A percentile compares a stretch with the other conserved stretches of the same genome.
phyloP scores from a whole-genome alignment of 495 filamentous ascomycete species.

The Rhizodiscina lignyota region DNA sequence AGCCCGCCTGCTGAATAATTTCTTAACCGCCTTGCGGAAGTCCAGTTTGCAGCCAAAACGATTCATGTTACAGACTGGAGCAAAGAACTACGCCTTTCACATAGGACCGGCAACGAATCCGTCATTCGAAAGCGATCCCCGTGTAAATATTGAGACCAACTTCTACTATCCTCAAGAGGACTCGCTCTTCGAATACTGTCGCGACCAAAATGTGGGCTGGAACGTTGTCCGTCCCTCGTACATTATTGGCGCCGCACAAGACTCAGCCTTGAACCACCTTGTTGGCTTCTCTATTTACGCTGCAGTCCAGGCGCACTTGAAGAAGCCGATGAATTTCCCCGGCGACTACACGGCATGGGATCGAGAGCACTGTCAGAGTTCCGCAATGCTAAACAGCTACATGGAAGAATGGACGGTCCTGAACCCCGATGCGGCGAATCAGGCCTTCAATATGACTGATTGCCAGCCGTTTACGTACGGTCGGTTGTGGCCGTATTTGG shows the following conservation, averaged over 20 bases:
- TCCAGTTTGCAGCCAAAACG: slow-evolving; percentile 27
- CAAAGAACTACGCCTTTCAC: slow-evolving; percentile 35
- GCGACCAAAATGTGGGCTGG: slow-evolving; percentile 15
- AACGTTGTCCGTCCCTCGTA: slow-evolving; percentile 27
- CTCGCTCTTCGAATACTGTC: slow-evolving; percentile 21
- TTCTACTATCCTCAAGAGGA: slow-evolving; percentile 40
- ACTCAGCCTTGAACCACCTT: slow-evolving; percentile 35
- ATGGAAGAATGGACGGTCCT: slow-evolving; percentile 35
- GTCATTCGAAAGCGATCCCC: slow-evolving; percentile 27
- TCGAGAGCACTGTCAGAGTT: slow-evolving; percentile 21
- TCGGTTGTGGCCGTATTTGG: slow-evolving; percentile 28
- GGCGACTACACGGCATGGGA: slow-evolving; percentile 26
- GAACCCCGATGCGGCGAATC: slow-evolving; percentile 16
- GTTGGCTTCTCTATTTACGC: slow-evolving; percentile 29
- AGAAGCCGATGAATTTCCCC: slow-evolving; percentile 24
- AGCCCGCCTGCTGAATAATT: slow-evolving; percentile 26
- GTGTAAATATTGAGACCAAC: slow-evolving; percentile 27
- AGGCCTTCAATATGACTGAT: slow-evolving; percentile 31
- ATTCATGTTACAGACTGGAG: slow-evolving; percentile 34
- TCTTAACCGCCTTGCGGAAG: slow-evolving; percentile 24
- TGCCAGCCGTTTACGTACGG: slow-evolving; percentile 26
- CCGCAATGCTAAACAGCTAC: slow-evolving; percentile 27
- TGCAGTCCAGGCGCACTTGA: slow-evolving; percentile 23
- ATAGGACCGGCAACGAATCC: slow-evolving; percentile 28
- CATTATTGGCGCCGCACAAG: slow-evolving; percentile 32